Base-by-base conservation (phyloP, 1,284 basidiomycete genomes). In the Fomitopsis schrenkii region DNA sequence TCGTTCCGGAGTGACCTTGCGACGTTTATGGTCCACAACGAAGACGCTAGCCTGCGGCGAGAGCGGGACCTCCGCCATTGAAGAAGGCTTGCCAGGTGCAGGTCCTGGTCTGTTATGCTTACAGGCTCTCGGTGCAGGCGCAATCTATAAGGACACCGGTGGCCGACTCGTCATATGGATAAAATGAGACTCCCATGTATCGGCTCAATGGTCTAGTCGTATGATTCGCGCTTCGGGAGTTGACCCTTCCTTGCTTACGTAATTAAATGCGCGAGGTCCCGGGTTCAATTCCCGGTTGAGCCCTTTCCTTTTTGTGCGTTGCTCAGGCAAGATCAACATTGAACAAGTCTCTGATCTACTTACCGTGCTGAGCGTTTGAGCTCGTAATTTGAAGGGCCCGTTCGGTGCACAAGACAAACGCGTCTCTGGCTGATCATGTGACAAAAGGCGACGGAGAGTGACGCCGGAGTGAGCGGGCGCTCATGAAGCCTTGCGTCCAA, bases 1-100 rank as follows among this genome's bases (percentile, higher is more conserved):
- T 62, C 80, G 83, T 66, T 89, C 87, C 38, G 85, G 67, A 0
- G 81, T 79, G 53, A 79, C 74, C 62, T 80, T 82, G 61, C 79
- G 77, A 62, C 77, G 78, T 67, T 74, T 79, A 55, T 82, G 67
- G 30, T 78, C 77, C 35, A 66, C 58, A 50, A 75, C 48, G 41
- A 45, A 58, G 22, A 54, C 46, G 17, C 9, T 45, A 28, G 59
- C 19, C 10, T 52, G 59, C 19, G 59, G 41, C 15, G 44, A 8
- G 14, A 53, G 19, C 19, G 58, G 26, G 3, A 35, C 10, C 14
- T 59, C 53, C 9, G 50, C 41, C 59, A 55, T 59, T 6, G 28
- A 10, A 17, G 9, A 19, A 22, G 42, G n/a, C 42, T 22, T 45
- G n/a, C 22, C n/a, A 8, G 42, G 42, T 19, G n/a, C 9, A n/a